These are phyloP conservation scores for Petunia hybrid DNA, from an alignment of 305 asterid genomes.

Conservation along the genomic window DNA sequence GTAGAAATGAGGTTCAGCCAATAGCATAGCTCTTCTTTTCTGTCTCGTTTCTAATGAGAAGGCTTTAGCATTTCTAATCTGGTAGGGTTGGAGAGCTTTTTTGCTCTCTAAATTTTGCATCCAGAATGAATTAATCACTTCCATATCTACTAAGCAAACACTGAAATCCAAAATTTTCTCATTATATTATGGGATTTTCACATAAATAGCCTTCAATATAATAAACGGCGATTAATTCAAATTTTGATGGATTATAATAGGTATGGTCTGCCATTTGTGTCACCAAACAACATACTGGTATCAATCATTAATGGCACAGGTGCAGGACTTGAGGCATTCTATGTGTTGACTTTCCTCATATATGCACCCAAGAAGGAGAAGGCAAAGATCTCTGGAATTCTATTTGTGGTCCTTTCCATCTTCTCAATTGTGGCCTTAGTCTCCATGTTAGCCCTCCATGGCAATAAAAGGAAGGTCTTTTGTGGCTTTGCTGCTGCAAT, in stretches of 20 bases:
- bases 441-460: slow-evolving; percentile 57
- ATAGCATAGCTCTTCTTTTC: too few species aligned
- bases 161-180: neutral
- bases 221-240: neutral
- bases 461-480: slow-evolving; percentile 50
- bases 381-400: slow-evolving; percentile 54
- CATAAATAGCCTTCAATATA: too few species aligned
- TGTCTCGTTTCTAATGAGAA: too few species aligned
- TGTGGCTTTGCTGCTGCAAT: slow-evolving; percentile 63
- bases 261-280: slow-evolving; percentile 55
- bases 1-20: too few species aligned
- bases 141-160: neutral
- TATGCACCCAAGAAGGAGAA: slow-evolving; percentile 71
- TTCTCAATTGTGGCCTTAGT: slow-evolving; percentile 60
- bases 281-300: slow-evolving; percentile 53
- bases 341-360: slow-evolving; percentile 60
- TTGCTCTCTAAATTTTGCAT: neutral
- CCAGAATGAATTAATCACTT: neutral
- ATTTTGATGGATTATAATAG: slow-evolving; percentile 31
- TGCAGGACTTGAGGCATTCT: slow-evolving; percentile 56
- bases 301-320: slow-evolving; percentile 60
- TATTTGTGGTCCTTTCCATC: slow-evolving; percentile 47
- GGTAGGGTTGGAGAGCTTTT: too few species aligned
- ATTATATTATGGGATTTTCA: neutral
- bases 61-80: too few species aligned